phyloP scores from a whole-genome alignment of 2,329 filamentous ascomycete species.

The Arthrobotrys pseudoclavata region DNA sequence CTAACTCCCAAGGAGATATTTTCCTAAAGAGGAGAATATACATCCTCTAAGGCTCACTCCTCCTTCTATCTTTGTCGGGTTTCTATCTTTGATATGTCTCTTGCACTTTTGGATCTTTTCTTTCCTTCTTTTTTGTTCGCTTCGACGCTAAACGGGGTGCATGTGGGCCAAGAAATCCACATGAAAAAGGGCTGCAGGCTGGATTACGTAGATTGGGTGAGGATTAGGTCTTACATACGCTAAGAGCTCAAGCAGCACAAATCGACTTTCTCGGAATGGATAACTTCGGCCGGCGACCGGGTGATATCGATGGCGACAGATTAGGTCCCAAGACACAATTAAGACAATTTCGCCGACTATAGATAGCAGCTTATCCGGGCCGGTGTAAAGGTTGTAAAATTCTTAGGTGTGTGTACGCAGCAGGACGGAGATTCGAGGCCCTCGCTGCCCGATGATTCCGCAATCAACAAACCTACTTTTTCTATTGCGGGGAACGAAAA shows the following conservation, averaged over 20 bases:
- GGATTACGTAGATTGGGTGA: constrained; percentile 34
- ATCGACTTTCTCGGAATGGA: constrained; percentile 3
- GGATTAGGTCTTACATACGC: constrained; percentile 38
- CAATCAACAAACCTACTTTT: constrained; percentile 10
- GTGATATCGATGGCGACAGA: constrained; percentile 20
- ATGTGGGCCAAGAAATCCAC: neutral
- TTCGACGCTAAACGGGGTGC: constrained; percentile 28
- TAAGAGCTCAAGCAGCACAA: neutral
- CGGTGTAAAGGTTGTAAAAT: neutral
- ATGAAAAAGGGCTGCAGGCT: constrained; percentile 43
- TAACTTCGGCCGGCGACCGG: constrained; percentile 10
- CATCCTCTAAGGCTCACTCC: constrained; percentile 38
- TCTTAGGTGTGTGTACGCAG: constrained; percentile 1
- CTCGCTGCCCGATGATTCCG: constrained; percentile 23
- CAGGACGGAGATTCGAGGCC: constrained; percentile 4
- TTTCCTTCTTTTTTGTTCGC: constrained; percentile 21
- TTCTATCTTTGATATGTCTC: constrained; percentile 11
- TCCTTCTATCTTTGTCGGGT: constrained; percentile 21
- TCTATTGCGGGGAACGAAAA: neutral
- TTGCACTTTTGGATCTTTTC: constrained; percentile 9
- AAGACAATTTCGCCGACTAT: constrained; percentile 11
- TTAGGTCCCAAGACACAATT: constrained; percentile 1
- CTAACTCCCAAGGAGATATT: constrained; percentile 22
- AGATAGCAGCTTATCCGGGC: constrained; percentile 16
- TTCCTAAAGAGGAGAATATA: constrained; percentile 34